phyloP scores from a whole-genome alignment of 1,284 basidiomycete genomes.

The Meira miltonrushii region DNA sequence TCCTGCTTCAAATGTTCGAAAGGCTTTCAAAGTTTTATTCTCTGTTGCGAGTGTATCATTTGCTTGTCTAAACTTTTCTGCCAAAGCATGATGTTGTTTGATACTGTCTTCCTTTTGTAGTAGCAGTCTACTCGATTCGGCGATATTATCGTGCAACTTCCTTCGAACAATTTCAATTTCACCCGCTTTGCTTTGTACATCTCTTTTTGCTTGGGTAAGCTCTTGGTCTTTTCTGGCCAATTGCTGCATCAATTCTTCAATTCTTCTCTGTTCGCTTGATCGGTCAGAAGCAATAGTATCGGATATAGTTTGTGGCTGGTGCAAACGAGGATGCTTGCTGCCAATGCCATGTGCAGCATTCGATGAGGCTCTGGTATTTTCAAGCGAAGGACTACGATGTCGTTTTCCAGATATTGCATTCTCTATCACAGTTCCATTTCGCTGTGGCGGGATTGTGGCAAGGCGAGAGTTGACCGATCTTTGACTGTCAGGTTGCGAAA shows the following conservation, averaged over 20 bases:
- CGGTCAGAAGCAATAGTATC: background rate
- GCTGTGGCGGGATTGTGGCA: too few species aligned
- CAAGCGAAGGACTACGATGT: too few species aligned
- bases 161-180: background rate
- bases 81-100: background rate
- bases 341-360: too few species aligned
- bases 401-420: too few species aligned
- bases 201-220: background rate
- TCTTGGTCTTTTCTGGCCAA: conserved; percentile 5
- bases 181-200: background rate
- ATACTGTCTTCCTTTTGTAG: background rate
- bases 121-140: background rate
- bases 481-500: too few species aligned
- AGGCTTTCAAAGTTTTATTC: conserved; percentile 3
- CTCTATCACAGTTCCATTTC: too few species aligned
- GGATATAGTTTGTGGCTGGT: too few species aligned
- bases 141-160: background rate
- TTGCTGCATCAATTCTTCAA: background rate
- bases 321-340: too few species aligned
- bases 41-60: background rate
- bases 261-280: background rate
- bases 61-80: background rate
- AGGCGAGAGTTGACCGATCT: too few species aligned
- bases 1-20: background rate
- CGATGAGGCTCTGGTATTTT: too few species aligned